Conservation (phyloP, 2,329 filamentous ascomycete species). For the Pseudocercospora cruenta region DNA sequence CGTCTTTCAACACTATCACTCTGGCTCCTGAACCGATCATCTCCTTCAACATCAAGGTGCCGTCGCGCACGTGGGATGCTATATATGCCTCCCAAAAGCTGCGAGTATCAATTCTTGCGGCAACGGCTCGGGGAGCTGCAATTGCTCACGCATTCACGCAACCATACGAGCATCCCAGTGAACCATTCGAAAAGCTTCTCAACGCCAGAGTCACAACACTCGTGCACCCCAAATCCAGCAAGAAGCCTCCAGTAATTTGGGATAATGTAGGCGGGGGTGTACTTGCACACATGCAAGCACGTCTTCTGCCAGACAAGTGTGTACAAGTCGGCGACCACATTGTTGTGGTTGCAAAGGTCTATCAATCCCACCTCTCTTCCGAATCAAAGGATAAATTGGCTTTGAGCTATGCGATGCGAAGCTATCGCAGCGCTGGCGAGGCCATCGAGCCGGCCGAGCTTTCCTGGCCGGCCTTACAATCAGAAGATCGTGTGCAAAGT, state of each 20-base stretch:
- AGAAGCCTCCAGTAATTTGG: neutral
- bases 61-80: conserved; percentile 60
- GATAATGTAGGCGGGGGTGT: conserved; percentile 21
- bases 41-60: conserved; percentile 63
- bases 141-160: conserved; percentile 40
- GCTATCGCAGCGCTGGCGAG: conserved; percentile 8
- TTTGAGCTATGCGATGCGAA: conserved; percentile 13
- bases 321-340: conserved; percentile 52
- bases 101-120: conserved; percentile 55
- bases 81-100: conserved; percentile 50
- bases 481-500: neutral
- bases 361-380: too few species aligned
- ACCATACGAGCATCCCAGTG: conserved; percentile 26
- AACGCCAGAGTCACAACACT: neutral
- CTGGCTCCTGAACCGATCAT: conserved; percentile 59
- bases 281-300: conserved; percentile 40
- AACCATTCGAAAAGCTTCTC: conserved; percentile 27
- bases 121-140: conserved; percentile 34
- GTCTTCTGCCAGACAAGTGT: conserved; percentile 41
- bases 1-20: conserved; percentile 64
- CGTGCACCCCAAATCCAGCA: neutral
- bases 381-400: neutral
- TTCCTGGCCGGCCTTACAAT: neutral
- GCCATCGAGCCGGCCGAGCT: conserved; percentile 5
- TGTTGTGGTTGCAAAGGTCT: conserved; percentile 52